Evolutionary conservation across 2,329 filamentous ascomycete species (phyloP).

Genomic region (Trichophyton schoenleinii): DNA sequence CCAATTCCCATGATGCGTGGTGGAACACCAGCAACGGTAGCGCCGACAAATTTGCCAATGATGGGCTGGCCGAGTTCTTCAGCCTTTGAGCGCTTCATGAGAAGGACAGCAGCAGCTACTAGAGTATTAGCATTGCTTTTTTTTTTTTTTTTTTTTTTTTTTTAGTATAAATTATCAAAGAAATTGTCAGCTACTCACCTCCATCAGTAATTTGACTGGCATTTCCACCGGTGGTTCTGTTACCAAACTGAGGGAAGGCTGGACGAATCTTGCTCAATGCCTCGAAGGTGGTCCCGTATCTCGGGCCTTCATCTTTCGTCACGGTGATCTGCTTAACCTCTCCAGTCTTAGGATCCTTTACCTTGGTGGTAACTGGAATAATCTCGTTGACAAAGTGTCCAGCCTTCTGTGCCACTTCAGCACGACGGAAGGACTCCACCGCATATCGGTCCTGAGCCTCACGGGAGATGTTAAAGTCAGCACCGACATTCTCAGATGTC

Average conservation of each 20-base stretch:
- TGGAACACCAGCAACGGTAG: slow-evolving; percentile 82
- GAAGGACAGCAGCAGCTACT: slow-evolving; percentile 39
- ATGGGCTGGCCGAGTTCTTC: slow-evolving; percentile 76
- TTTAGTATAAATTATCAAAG: not conserved
- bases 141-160: not conserved
- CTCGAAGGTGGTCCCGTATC: slow-evolving; percentile 80
- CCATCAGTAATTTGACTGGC: slow-evolving; percentile 92
- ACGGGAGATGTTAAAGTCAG: slow-evolving; percentile 74
- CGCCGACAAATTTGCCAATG: slow-evolving; percentile 71
- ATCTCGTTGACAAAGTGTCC: slow-evolving; percentile 94
- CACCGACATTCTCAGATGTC: slow-evolving; percentile 90
- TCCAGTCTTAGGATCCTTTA: slow-evolving; percentile 75
- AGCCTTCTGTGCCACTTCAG: slow-evolving; percentile 79
- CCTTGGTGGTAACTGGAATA: slow-evolving; percentile 64
- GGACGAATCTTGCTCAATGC: slow-evolving; percentile 69
- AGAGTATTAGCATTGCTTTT: not conserved
- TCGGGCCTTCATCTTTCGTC: slow-evolving; percentile 77
- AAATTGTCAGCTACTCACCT: slow-evolving; percentile 34
- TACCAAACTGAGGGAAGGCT: slow-evolving; percentile 82
- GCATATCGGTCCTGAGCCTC: slow-evolving; percentile 75
- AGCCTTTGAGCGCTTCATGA: slow-evolving; percentile 88
- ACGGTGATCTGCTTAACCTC: slow-evolving; percentile 65
- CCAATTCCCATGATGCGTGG: slow-evolving; percentile 92
- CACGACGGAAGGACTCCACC: slow-evolving; percentile 73
- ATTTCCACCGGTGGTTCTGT: slow-evolving; percentile 81